Conservation (phyloP, 2,329 filamentous ascomycete genomes). For the Leptographium galeiforme region DNA sequence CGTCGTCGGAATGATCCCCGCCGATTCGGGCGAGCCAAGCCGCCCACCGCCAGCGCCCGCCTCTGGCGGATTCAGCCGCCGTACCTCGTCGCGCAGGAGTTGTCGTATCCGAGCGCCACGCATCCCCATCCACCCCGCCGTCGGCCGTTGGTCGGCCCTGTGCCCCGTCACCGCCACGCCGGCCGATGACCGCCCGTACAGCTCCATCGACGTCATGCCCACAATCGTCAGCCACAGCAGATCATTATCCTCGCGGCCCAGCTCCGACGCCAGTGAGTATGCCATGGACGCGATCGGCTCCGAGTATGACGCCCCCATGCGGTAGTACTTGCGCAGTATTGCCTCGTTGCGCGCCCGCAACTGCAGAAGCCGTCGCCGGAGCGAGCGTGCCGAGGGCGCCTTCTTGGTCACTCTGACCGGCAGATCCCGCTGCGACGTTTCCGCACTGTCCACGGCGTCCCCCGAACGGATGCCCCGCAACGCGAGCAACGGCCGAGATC, state of each 20-base stretch:
- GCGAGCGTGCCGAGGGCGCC: conserved; percentile 52
- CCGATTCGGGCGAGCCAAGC: conserved; percentile 52
- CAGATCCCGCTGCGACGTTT: conserved; percentile 28
- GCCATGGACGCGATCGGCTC: conserved; percentile 91
- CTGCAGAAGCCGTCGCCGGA: conserved; percentile 61
- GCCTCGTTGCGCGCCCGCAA: conserved; percentile 66
- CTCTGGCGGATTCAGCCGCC: conserved; percentile 75
- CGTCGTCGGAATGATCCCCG: conserved; percentile 78
- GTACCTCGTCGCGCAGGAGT: conserved; percentile 81
- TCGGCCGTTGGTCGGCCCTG: conserved; percentile 39
- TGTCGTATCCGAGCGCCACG: conserved; percentile 75
- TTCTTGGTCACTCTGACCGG: conserved; percentile 1
- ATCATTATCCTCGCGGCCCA: conserved; percentile 94
- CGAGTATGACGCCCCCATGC: conserved; percentile 76
- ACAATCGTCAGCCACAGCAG: conserved; percentile 91
- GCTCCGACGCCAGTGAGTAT: conserved; percentile 86
- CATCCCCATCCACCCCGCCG: conserved; percentile 66
- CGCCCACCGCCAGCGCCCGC: conserved; percentile 22
- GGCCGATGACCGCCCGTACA: conserved; percentile 75
- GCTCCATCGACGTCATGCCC: conserved; percentile 83
- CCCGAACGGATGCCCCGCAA: conserved; percentile 37
- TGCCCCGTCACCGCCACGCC: conserved; percentile 54
- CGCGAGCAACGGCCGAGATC: conserved; percentile 46
- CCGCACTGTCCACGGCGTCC: conserved; percentile 38
- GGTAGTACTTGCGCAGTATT: conserved; percentile 71